A percentile compares a stretch with the other conserved stretches of the same genome.
Conservation (phyloP, 129 eudicot genomes). For the Centaurea solstitialis region DNA sequence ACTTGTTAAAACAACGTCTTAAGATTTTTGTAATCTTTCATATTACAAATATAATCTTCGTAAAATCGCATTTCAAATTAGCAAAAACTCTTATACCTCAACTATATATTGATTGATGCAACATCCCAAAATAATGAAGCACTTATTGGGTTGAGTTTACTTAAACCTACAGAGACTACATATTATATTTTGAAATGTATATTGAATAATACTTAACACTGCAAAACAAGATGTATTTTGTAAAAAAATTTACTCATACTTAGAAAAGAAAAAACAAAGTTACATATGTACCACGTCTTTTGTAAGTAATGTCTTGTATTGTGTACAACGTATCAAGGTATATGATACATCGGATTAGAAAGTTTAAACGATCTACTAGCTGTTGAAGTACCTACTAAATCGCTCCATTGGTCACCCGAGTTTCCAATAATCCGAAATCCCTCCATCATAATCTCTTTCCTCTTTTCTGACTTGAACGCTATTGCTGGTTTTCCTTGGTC, state of each 20-base stretch:
- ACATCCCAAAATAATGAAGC: not conserved
- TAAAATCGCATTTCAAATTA: no score
- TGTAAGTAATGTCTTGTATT: not conserved
- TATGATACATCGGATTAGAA: slow-evolving; percentile 87
- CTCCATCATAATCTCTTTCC: slow-evolving; percentile 65
- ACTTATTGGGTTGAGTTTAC: no score
- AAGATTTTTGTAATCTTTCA: not conserved
- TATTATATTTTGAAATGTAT: not conserved
- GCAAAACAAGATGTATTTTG: not conserved
- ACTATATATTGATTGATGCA: not conserved
- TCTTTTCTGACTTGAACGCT: slow-evolving; percentile 69
- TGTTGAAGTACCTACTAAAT: slow-evolving; percentile 54
- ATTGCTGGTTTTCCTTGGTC: slow-evolving; percentile 69
- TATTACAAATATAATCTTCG: not conserved
- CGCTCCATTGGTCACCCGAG: slow-evolving; percentile 97
- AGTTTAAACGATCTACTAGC: slow-evolving; percentile 81
- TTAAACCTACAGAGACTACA: no score
- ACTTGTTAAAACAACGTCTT: slow-evolving; percentile 47
- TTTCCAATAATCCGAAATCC: slow-evolving; percentile 74
- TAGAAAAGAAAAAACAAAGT: slow-evolving; percentile 8
- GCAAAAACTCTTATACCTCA: not conserved
- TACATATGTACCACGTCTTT: slow-evolving; percentile 15
- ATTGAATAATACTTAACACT: not conserved
- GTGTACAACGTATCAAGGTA: slow-evolving; percentile 42
- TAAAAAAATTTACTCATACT: not conserved